Percentiles rank a stretch among this genome's conserved stretches.
These are phyloP conservation scores for Raffaelea deltoideospora DNA, from an alignment of 2,329 filamentous ascomycete genomes.

Conservation along the genomic window DNA sequence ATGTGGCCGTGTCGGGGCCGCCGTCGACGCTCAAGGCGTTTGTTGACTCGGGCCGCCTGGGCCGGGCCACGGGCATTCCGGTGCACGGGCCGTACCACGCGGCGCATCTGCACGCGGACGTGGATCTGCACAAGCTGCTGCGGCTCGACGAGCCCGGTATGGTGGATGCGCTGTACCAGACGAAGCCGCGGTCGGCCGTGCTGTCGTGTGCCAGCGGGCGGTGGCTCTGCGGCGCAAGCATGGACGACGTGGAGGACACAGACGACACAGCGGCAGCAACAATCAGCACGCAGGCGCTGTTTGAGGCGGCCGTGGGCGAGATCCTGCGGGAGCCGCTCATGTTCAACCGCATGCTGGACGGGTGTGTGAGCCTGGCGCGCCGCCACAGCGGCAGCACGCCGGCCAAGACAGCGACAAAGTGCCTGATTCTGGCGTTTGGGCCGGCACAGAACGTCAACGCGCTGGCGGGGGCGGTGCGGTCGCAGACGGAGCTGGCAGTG, in stretches of 20 bases:
- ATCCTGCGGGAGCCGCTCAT: slow-evolving; percentile 33
- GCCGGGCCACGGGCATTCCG: slow-evolving; percentile 31
- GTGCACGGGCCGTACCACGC: slow-evolving; percentile 44
- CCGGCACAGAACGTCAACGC: slow-evolving; percentile 33
- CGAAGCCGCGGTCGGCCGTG: slow-evolving; percentile 29
- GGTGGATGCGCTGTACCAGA: slow-evolving; percentile 22
- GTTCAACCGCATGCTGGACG: slow-evolving; percentile 32
- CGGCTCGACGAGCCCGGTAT: slow-evolving; percentile 24
- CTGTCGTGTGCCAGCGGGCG: slow-evolving; percentile 35
- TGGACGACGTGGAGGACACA: slow-evolving; percentile 20
- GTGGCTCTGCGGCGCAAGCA: too few relatives aligned
- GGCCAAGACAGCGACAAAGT: too few relatives aligned
- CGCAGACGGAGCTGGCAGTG: slow-evolving; percentile 26
- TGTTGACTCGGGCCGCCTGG: slow-evolving; percentile 21
- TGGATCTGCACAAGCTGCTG: slow-evolving; percentile 29
- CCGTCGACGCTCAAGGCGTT: slow-evolving; percentile 31
- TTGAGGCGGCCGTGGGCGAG: slow-evolving; percentile 28
- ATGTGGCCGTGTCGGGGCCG: slow-evolving; percentile 38
- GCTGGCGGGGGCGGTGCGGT: slow-evolving; percentile 25
- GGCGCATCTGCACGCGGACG: slow-evolving; percentile 30
- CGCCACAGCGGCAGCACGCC: slow-evolving; percentile 22
- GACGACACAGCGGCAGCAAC: too few relatives aligned
- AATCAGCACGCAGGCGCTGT: slow-evolving; percentile 26
- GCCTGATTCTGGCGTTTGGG: slow-evolving; percentile 33
- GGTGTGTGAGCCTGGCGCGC: slow-evolving; percentile 27